These are phyloP conservation scores for Yarrowia porcina DNA, from an alignment of 805 yeast genomes.

Conservation along the genomic window DNA sequence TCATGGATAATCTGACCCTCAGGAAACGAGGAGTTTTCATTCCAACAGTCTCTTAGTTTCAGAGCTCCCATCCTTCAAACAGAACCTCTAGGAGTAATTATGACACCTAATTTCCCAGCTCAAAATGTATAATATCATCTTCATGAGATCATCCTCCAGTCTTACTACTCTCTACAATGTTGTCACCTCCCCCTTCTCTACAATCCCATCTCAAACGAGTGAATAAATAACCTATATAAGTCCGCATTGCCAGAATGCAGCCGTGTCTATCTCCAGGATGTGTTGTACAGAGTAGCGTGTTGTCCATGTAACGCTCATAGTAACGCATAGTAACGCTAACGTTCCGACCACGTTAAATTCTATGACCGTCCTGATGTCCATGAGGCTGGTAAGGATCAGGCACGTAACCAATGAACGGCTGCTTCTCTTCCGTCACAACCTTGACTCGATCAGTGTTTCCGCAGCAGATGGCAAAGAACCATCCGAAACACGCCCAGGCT, in stretches of 20 bases:
- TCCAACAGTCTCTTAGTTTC: too few relatives aligned
- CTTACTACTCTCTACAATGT: too few relatives aligned
- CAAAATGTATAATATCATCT: too few relatives aligned
- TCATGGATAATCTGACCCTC: too few relatives aligned
- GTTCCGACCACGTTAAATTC: too few relatives aligned
- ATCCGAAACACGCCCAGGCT: constrained; percentile 43
- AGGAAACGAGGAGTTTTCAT: too few relatives aligned
- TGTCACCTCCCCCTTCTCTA: background rate
- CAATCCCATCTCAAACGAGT: background rate
- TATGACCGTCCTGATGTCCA: constrained; percentile 2
- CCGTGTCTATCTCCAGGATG: background rate
- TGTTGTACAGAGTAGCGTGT: background rate
- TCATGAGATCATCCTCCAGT: too few relatives aligned
- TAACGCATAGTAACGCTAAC: too few relatives aligned
- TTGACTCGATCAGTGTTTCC: constrained; percentile 36
- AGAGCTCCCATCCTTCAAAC: too few relatives aligned
- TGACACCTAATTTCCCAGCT: too few relatives aligned
- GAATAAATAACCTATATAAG: constrained; percentile 17
- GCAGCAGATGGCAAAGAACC: constrained; percentile 46
- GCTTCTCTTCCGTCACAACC: constrained; percentile 31
- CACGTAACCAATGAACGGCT: constrained; percentile 36
- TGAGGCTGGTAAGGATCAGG: constrained; percentile 28
- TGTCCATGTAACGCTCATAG: too few relatives aligned
- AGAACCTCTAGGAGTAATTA: too few relatives aligned
- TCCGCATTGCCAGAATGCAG: background rate